Base-by-base conservation (phyloP, 371 early-diverging fungal species). In the Funneliformis caledonium region DNA sequence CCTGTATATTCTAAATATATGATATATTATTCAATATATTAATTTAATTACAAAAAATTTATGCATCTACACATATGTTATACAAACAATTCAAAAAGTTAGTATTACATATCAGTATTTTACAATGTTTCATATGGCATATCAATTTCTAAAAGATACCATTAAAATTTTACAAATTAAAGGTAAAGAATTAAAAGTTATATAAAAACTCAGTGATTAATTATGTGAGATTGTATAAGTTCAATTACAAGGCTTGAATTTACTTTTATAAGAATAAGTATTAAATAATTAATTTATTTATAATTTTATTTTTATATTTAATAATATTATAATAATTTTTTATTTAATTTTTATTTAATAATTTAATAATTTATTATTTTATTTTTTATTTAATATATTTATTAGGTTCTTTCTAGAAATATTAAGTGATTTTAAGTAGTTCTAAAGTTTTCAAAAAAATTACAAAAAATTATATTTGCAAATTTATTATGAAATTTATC, bases 1-100 rank as follows among this genome's bases (percentile, higher is more conserved):
- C 42, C 67, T 42, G 6, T 14, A 9, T 11, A 67, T 67, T 14
- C 50, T 72, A 22, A 72, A 52, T 37, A 72, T 72, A 12, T 0
- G 50, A 19, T 72, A n/a, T 72, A 48, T 72, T 2, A 22, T 50
- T n/a, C 8, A 72, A 7, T 48, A n/a, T 50, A 33, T 72, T n/a
- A 50, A 72, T 31, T n/a, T 72, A 16, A 47, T 72, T 47, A 72
- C 47, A 72, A 47, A 72, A 45, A 19, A 72, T 14, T 48, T 72
- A 10, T 19, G 0, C 0, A 72, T 47, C n/a, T 5, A 45, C 6
- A 0, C 7, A 68, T 68, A 37, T 68, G 68, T 45, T 19, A 31
- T 7, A 68, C 8, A 26, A 2, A n/a, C 61, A 61, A 12, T 19
- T 61, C n/a, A 6, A 26, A 61, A 61, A 61, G 26, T 61, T 19